Conservation (phyloP, 257 asterid species). For the Avicennia marina region DNA sequence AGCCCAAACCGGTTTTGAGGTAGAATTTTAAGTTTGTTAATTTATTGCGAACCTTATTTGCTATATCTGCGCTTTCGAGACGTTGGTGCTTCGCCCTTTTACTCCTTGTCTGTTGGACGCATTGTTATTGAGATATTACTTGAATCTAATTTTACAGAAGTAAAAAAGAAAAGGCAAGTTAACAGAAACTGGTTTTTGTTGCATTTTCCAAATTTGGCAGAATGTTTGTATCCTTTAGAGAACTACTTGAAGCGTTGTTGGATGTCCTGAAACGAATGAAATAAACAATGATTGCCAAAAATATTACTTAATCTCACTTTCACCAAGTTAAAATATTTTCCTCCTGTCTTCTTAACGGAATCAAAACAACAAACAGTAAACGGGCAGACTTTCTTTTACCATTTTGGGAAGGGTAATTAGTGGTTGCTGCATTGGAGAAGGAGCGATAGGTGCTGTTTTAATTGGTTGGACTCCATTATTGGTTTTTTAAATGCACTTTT, state of each 20-base stretch:
- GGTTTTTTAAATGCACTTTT: background rate
- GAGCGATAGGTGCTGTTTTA: background rate
- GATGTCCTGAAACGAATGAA: background rate
- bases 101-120: background rate
- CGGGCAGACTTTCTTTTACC: background rate
- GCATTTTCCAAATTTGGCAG: slow-evolving; percentile 2
- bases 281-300: background rate
- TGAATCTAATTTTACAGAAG: background rate
- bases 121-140: slow-evolving; percentile 4
- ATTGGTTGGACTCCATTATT: background rate
- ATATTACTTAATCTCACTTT: background rate
- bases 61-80: background rate
- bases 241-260: background rate
- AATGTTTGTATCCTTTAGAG: too few relatives aligned
- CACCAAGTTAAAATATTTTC: background rate
- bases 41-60: background rate
- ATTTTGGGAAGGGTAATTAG: background rate
- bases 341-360: background rate
- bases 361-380: background rate
- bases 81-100: background rate
- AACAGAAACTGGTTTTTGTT: background rate
- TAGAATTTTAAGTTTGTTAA: too few relatives aligned
- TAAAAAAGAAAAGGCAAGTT: background rate
- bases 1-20: too few relatives aligned
- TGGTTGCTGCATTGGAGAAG: background rate